These are phyloP conservation scores for Botrytis cinerea DNA, from an alignment of 2,329 filamentous ascomycete species.

Conservation along the genomic window DNA sequence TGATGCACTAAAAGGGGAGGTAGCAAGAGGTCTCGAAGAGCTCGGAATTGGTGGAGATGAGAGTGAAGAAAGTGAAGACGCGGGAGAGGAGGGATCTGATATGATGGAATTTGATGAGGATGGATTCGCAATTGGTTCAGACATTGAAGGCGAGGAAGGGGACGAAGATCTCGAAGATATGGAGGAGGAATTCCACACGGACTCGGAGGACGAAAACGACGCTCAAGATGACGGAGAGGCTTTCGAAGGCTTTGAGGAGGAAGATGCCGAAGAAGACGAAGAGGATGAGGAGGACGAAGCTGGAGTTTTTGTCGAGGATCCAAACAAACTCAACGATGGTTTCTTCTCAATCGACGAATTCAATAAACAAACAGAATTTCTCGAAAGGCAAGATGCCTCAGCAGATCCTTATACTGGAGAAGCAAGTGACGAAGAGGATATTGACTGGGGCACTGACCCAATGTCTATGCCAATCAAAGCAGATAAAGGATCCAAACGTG, in stretches of 20 bases:
- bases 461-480: slow-evolving; percentile 47
- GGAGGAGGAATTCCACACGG: slow-evolving; percentile 39
- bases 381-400: slow-evolving; percentile 81
- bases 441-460: slow-evolving; percentile 86
- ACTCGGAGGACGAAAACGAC: slow-evolving; percentile 41
- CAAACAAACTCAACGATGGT: slow-evolving; percentile 87
- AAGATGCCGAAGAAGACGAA: slow-evolving; percentile 47
- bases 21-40: slow-evolving; percentile 50
- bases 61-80: slow-evolving; percentile 41
- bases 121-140: slow-evolving; percentile 44
- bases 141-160: slow-evolving; percentile 40
- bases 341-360: slow-evolving; percentile 99
- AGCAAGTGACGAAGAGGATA: slow-evolving; percentile 79
- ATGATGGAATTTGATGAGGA: slow-evolving; percentile 45
- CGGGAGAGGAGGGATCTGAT: slow-evolving; percentile 43
- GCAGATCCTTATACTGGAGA: slow-evolving; percentile 74
- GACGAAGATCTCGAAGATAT: slow-evolving; percentile 44
- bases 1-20: slow-evolving; percentile 58
- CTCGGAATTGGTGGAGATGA: slow-evolving; percentile 36
- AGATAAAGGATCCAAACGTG: slow-evolving; percentile 39
- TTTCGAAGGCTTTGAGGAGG: slow-evolving; percentile 39
- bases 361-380: slow-evolving; percentile 87
- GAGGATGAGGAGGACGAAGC: slow-evolving; percentile 52
- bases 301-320: slow-evolving; percentile 67
- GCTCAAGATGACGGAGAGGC: slow-evolving; percentile 38